Percentiles rank a stretch among this genome's conserved stretches.
Conservation (phyloP, 1,284 basidiomycete genomes). For the Tremellales sp. region DNA sequence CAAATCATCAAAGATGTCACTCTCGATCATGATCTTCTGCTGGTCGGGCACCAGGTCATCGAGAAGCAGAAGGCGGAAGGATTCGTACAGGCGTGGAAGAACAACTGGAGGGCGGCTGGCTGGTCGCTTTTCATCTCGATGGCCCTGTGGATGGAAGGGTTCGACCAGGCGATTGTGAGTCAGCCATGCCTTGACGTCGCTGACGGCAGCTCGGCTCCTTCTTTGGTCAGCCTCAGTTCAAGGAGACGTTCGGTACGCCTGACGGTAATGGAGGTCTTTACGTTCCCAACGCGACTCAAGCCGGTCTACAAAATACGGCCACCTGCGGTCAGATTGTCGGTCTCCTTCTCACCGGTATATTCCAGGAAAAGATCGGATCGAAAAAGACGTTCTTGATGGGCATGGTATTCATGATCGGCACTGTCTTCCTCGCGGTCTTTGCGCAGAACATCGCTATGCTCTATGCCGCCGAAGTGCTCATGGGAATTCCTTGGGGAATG, state of each 20-base stretch:
- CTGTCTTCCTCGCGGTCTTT: conserved; percentile 47
- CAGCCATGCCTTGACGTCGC: neutral
- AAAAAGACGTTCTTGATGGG: conserved; percentile 36
- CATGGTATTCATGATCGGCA: conserved; percentile 33
- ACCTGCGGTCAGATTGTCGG: conserved; percentile 1
- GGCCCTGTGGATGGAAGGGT: conserved; percentile 9
- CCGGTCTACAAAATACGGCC: conserved; percentile 1
- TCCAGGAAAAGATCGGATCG: conserved; percentile 38
- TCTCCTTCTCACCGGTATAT: conserved; percentile 34
- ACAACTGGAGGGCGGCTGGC: conserved; percentile 9
- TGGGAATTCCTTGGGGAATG: neutral
- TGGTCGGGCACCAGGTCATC: conserved; percentile 7
- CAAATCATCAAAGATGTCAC: neutral
- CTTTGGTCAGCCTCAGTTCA: conserved; percentile 1
- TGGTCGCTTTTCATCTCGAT: conserved; percentile 19
- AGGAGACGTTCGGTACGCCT: conserved; percentile 1
- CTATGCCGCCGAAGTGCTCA: conserved; percentile 25
- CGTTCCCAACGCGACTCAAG: neutral
- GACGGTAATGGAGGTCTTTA: neutral
- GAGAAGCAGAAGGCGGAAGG: conserved; percentile 5
- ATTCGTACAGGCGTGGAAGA: conserved; percentile 6
- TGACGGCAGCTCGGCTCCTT: neutral
- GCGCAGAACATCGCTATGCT: conserved; percentile 44
- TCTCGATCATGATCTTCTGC: conserved; percentile 6
- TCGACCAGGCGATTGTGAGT: conserved; percentile 7